These are phyloP conservation scores for Rugosomyces carneus DNA, from an alignment of 1,284 basidiomycete species.

Conservation along the genomic window DNA sequence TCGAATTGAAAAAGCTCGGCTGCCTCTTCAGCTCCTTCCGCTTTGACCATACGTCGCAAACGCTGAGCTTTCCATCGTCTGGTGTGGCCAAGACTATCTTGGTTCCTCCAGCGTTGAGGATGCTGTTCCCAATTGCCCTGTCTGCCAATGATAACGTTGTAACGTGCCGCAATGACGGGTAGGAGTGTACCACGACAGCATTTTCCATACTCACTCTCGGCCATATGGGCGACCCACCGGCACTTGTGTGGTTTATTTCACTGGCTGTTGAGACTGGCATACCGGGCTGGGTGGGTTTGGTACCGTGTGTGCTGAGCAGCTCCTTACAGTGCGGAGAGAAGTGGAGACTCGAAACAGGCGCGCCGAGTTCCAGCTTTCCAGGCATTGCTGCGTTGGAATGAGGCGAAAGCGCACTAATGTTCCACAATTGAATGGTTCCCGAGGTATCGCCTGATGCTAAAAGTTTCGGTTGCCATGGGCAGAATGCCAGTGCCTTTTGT, in stretches of 20 bases:
- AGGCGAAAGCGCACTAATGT: slow-evolving; percentile 40
- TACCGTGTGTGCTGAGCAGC: slow-evolving; percentile 80
- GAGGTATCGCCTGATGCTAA: slow-evolving; percentile 83
- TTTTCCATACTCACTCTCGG: slow-evolving; percentile 30
- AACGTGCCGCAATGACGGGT: slow-evolving; percentile 42
- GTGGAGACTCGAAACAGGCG: slow-evolving; percentile 75
- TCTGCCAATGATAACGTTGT: slow-evolving; percentile 35
- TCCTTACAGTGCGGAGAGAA: slow-evolving; percentile 87
- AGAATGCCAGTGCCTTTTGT: slow-evolving; percentile 83
- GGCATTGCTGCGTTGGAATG: slow-evolving; percentile 49
- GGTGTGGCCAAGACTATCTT: slow-evolving; percentile 43
- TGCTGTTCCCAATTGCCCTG: slow-evolving; percentile 38
- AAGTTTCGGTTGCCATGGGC: slow-evolving; percentile 82
- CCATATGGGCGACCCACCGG: slow-evolving; percentile 8
- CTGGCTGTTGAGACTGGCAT: slow-evolving; percentile 3
- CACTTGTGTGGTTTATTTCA: neutral
- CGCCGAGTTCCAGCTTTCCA: slow-evolving; percentile 54
- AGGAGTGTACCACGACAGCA: slow-evolving; percentile 51
- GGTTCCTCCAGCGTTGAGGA: slow-evolving; percentile 41
- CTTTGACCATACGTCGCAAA: slow-evolving; percentile 54
- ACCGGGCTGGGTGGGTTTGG: slow-evolving; percentile 20
- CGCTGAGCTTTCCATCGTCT: slow-evolving; percentile 42
- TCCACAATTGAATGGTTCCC: slow-evolving; percentile 81
- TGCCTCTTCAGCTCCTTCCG: slow-evolving; percentile 38
- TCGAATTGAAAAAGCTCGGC: slow-evolving; percentile 31